These are phyloP conservation scores for Plasmodium vinckei DNA, from an alignment of 169 alveolate genomes.

Conservation along the genomic window DNA sequence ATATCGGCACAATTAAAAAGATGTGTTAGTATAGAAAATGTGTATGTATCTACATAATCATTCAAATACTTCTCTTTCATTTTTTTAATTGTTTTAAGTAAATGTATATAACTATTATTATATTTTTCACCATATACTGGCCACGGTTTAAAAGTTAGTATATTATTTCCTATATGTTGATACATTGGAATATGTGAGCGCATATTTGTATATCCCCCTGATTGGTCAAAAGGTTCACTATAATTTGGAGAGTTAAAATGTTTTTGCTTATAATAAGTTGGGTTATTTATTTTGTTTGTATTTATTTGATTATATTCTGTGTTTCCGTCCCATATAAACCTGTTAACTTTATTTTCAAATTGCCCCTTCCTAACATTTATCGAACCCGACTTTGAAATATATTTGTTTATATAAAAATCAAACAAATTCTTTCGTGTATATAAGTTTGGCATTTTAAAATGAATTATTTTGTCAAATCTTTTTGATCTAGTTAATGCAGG, in stretches of 20 bases:
- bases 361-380: too few species aligned
- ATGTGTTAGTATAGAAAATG: conserved; percentile 29
- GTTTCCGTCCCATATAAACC: background rate
- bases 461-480: conserved; percentile 57
- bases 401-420: conserved; percentile 33
- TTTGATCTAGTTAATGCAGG: conserved; percentile 58
- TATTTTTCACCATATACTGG: too few species aligned
- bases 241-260: background rate
- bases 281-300: too few species aligned
- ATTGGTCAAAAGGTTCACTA: background rate
- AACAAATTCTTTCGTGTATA: conserved; percentile 41
- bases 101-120: too few species aligned
- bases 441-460: conserved; percentile 38
- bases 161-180: background rate
- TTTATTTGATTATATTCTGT: background rate
- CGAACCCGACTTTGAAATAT: background rate
- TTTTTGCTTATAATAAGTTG: background rate
- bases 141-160: too few species aligned
- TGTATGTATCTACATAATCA: conserved; percentile 6
- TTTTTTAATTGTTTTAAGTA: background rate
- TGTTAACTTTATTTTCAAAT: background rate
- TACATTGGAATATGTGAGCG: background rate
- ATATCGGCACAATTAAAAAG: conserved; percentile 70
- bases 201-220: background rate
- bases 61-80: background rate